These are phyloP conservation scores for Metarhizium album DNA, from an alignment of 2,329 filamentous ascomycete species.

Conservation along the genomic window DNA sequence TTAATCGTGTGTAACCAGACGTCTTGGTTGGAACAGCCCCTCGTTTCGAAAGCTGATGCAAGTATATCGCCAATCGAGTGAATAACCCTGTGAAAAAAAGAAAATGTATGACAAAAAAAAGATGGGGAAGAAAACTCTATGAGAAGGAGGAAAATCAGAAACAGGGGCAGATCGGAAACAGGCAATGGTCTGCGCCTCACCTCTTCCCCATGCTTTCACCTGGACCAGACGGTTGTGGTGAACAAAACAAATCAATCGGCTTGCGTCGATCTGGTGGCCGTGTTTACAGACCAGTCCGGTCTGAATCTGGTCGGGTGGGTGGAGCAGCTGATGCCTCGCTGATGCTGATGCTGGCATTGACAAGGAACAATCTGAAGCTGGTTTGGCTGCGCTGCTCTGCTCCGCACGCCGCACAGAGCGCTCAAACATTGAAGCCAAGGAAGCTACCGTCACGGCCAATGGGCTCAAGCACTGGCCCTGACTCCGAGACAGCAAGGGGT, in stretches of 20 bases:
- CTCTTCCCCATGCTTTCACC: not conserved
- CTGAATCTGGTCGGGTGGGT: no score
- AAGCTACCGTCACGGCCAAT: not conserved
- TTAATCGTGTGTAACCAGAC: not conserved
- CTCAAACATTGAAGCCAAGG: no score
- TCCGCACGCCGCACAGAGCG: no score
- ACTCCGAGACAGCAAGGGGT: not conserved
- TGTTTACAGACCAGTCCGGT: constrained; percentile 1
- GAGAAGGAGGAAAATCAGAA: not conserved
- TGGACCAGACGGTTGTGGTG: not conserved
- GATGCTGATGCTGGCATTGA: no score
- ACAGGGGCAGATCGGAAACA: not conserved
- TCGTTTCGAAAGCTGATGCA: not conserved
- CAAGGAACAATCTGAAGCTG: no score
- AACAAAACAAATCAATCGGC: constrained; percentile 4
- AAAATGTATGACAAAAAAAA: not conserved
- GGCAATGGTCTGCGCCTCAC: not conserved
- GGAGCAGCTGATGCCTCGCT: no score
- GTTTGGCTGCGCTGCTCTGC: no score
- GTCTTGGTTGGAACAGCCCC: not conserved
- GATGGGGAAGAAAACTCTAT: not conserved
- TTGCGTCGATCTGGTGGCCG: not conserved
- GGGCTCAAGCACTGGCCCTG: not conserved
- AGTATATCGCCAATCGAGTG: not conserved
- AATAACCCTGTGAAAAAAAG: not conserved